Percentiles rank a stretch among this genome's conserved stretches.
These are phyloP conservation scores for Schrenkiella parvula DNA, from an alignment of 345 rosid species.

Conservation along the genomic window DNA sequence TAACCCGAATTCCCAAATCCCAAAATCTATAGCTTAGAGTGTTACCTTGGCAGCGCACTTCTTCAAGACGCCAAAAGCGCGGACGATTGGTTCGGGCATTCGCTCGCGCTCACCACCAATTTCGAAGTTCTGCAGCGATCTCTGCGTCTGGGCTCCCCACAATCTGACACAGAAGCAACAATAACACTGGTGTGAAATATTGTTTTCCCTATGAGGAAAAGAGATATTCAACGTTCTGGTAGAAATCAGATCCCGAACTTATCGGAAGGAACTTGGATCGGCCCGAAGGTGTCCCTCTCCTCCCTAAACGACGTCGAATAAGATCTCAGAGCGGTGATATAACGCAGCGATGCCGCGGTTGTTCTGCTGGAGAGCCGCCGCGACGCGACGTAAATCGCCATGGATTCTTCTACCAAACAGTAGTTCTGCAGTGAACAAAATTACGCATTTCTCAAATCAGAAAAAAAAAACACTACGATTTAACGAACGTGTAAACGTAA, in stretches of 20 bases:
- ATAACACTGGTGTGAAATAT: neutral
- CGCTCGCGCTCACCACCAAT: conserved; percentile 91
- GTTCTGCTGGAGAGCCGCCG: conserved; percentile 60
- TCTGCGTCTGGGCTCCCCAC: conserved; percentile 98
- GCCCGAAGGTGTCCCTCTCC: conserved; percentile 91
- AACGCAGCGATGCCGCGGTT: conserved; percentile 43
- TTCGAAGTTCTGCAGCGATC: conserved; percentile 91
- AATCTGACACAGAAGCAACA: conserved; percentile 39
- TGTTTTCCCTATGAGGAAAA: neutral
- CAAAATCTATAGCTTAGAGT: neutral
- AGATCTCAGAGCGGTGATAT: conserved; percentile 47
- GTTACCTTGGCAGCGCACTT: conserved; percentile 92
- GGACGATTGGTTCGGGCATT: conserved; percentile 93
- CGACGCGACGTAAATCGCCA: conserved; percentile 51
- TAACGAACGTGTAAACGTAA: neutral
- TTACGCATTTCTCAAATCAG: neutral
- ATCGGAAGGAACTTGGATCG: conserved; percentile 79
- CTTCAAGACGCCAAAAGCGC: conserved; percentile 90
- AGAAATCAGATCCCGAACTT: conserved; percentile 45
- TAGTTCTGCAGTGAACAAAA: conserved; percentile 1
- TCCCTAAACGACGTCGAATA: conserved; percentile 70
- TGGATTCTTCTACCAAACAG: conserved; percentile 27
- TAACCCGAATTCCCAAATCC: neutral
- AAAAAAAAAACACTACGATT: neutral
- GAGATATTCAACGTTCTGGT: neutral